Evolutionary conservation across 257 asterid species (phyloP).

Genomic region (Nicotiana tomentosiformis): DNA sequence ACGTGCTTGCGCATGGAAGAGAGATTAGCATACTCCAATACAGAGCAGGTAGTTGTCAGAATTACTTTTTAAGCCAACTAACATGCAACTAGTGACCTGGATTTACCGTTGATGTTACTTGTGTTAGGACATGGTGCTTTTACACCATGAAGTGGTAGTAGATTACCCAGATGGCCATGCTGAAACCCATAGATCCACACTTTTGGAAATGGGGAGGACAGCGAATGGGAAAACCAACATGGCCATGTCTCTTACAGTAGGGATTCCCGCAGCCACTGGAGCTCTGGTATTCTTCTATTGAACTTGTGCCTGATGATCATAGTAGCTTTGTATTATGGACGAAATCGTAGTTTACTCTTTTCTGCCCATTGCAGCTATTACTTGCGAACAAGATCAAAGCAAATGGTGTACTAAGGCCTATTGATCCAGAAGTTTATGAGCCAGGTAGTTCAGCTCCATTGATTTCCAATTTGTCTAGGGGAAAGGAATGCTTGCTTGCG

Average conservation of each 20-base stretch:
- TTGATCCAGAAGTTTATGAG: slow-evolving; percentile 63
- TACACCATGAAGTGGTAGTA: slow-evolving; percentile 87
- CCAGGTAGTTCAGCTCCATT: slow-evolving; percentile 48
- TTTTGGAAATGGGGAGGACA: slow-evolving; percentile 69
- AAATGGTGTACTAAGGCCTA: slow-evolving; percentile 73
- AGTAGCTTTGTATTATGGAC: background rate
- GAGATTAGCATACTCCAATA: slow-evolving; percentile 57
- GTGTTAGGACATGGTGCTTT: slow-evolving; percentile 80
- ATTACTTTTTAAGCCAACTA: background rate
- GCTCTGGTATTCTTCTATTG: slow-evolving; percentile 54
- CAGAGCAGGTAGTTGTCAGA: slow-evolving; percentile 48
- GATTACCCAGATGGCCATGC: slow-evolving; percentile 53
- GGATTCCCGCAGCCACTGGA: slow-evolving; percentile 92
- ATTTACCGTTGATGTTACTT: background rate
- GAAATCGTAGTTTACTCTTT: background rate
- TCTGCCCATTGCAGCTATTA: slow-evolving; percentile 45
- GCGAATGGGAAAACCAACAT: slow-evolving; percentile 44
- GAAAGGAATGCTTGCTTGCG: background rate
- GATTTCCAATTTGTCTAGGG: background rate
- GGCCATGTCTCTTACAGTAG: slow-evolving; percentile 93
- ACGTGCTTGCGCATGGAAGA: slow-evolving; percentile 81
- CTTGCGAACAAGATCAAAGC: slow-evolving; percentile 51
- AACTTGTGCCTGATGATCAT: background rate
- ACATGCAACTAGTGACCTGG: background rate
- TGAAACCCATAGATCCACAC: slow-evolving; percentile 64